A percentile compares a stretch with the other conserved stretches of the same genome.
Conservation (phyloP, 352 stramenopile genomes). For the Pythium rhizo-oryzae region DNA sequence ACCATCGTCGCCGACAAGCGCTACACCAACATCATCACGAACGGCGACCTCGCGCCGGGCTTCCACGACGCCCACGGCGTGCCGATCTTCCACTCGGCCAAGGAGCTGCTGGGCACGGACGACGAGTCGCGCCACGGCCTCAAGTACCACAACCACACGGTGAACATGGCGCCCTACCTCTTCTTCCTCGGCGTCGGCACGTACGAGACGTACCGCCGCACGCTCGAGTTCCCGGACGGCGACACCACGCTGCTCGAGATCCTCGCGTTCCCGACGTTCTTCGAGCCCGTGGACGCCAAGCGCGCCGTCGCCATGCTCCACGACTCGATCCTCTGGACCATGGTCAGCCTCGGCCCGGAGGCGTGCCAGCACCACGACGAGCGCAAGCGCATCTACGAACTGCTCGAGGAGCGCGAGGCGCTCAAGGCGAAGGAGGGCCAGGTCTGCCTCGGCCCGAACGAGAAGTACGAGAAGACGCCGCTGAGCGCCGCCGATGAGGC, state of each 20-base stretch:
- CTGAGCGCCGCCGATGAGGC: slow-evolving; percentile 45
- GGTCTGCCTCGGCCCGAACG: slow-evolving; percentile 58
- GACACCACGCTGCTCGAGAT: slow-evolving; percentile 77
- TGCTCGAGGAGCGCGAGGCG: slow-evolving; percentile 65
- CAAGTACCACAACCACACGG: slow-evolving; percentile 84
- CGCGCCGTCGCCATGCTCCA: slow-evolving; percentile 75
- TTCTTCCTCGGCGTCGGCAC: slow-evolving; percentile 81
- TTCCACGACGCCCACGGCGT: slow-evolving; percentile 63
- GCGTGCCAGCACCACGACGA: slow-evolving; percentile 71
- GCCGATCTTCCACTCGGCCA: slow-evolving; percentile 58
- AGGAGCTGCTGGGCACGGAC: slow-evolving; percentile 52
- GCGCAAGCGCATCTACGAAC: slow-evolving; percentile 67
- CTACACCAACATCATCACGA: slow-evolving; percentile 86
- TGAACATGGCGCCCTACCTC: slow-evolving; percentile 85
- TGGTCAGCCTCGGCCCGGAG: slow-evolving; percentile 73
- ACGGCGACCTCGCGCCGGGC: slow-evolving; percentile 69
- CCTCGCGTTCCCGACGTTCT: slow-evolving; percentile 68
- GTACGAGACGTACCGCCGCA: slow-evolving; percentile 76
- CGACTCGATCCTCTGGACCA: slow-evolving; percentile 73
- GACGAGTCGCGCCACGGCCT: slow-evolving; percentile 63
- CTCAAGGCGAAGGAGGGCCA: slow-evolving; percentile 67
- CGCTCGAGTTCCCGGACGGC: slow-evolving; percentile 74
- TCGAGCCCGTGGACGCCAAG: slow-evolving; percentile 68
- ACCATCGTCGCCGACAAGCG: slow-evolving; percentile 70
- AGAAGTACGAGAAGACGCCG: slow-evolving; percentile 49